phyloP scores from a whole-genome alignment of 495 filamentous ascomycete genomes.

The Penicillium macrosclerotiorum region DNA sequence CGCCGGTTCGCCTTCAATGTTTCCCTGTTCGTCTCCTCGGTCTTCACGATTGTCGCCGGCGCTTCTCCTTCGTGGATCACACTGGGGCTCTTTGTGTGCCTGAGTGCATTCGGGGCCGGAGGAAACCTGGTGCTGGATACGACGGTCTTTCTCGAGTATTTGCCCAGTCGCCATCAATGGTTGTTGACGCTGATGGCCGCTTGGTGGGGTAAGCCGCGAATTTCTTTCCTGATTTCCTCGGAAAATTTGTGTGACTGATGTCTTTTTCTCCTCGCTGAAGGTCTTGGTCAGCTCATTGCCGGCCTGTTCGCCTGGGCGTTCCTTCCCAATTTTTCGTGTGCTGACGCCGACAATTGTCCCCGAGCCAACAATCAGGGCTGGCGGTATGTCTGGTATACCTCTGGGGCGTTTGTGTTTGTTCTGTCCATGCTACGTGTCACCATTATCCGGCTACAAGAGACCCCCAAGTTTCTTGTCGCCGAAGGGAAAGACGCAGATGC shows the following conservation, averaged over 20 bases:
- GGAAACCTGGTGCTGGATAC: conserved; percentile 72
- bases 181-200: conserved; percentile 48
- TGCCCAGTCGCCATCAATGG: conserved; percentile 46
- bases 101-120: conserved; percentile 53
- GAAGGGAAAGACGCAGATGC: conserved; percentile 62
- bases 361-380: conserved; percentile 51
- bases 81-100: conserved; percentile 44
- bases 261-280: background rate
- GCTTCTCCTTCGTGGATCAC: conserved; percentile 48
- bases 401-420: conserved; percentile 63
- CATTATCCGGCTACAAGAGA: conserved; percentile 65
- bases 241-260: background rate
- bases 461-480: conserved; percentile 69
- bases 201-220: conserved; percentile 43
- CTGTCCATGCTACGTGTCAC: conserved; percentile 66
- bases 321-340: conserved; percentile 39
- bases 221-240: background rate
- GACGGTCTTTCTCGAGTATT: conserved; percentile 55
- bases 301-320: conserved; percentile 48
- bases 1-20: conserved; percentile 53
- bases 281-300: conserved; percentile 28
- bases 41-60: conserved; percentile 52
- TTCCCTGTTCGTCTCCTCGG: conserved; percentile 44
- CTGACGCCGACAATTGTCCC: conserved; percentile 31
- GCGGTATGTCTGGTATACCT: conserved; percentile 57